Percentiles rank a stretch among this genome's conserved stretches.
phyloP scores from a whole-genome alignment of 805 yeast genomes.

The Kuraishia ogatae region DNA sequence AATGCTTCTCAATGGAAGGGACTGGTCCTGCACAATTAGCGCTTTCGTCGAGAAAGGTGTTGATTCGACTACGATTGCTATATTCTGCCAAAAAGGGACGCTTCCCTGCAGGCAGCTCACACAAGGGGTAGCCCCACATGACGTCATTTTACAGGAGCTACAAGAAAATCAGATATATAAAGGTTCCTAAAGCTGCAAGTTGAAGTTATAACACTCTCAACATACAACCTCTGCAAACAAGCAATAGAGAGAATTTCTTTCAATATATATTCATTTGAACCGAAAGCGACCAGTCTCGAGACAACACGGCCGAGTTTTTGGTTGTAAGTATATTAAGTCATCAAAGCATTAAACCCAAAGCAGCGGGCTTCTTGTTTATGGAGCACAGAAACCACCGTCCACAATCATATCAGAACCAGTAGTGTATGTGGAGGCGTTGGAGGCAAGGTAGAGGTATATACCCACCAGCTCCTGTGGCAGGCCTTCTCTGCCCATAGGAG shows the following conservation, averaged over 20 bases:
- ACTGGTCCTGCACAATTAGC: not conserved
- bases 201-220: too few species aligned
- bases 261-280: not conserved
- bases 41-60: not conserved
- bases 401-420: conserved; percentile 40
- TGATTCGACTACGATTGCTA: not conserved
- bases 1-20: not conserved
- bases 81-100: not conserved
- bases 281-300: not conserved
- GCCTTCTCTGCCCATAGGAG: conserved; percentile 41
- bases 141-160: not conserved
- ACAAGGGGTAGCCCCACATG: not conserved
- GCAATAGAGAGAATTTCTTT: not conserved
- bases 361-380: not conserved
- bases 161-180: not conserved
- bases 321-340: not conserved
- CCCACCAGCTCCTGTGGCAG: conserved; percentile 40
- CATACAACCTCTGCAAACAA: not conserved
- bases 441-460: conserved; percentile 43
- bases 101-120: not conserved
- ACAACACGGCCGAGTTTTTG: not conserved
- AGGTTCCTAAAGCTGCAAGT: too few species aligned
- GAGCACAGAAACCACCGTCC: conserved; percentile 36
- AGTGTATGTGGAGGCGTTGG: conserved; percentile 41
- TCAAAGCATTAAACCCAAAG: not conserved